phyloP scores from a whole-genome alignment of 2,329 filamentous ascomycete genomes.

The Exophiala spinifera region DNA sequence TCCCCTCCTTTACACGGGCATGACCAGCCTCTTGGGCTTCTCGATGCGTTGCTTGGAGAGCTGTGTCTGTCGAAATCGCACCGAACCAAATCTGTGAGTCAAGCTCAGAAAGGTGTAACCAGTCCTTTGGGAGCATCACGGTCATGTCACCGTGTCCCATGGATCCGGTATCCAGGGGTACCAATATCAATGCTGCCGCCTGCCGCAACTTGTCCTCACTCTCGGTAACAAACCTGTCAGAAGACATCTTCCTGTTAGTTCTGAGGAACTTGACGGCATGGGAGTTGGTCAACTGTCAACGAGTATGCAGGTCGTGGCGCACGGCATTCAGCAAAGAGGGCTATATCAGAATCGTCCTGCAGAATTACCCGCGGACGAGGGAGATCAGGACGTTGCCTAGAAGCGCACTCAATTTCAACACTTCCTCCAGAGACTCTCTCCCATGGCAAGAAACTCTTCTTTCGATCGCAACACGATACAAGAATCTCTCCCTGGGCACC shows the following conservation, averaged over 20 bases:
- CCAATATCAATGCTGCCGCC: too few species aligned
- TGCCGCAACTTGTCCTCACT: neutral
- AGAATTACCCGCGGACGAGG: conserved; percentile 51
- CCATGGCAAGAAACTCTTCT: conserved; percentile 14
- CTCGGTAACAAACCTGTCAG: conserved; percentile 44
- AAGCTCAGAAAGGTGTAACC: too few species aligned
- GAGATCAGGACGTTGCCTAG: conserved; percentile 45
- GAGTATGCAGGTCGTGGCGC: conserved; percentile 51
- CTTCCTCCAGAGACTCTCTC: neutral
- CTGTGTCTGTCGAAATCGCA: conserved; percentile 24
- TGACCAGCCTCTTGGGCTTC: conserved; percentile 22
- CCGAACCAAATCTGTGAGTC: too few species aligned
- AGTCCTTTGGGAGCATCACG: too few species aligned
- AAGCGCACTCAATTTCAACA: conserved; percentile 10
- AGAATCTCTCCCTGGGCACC: conserved; percentile 49
- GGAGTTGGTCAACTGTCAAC: conserved; percentile 53
- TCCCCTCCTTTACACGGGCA: conserved; percentile 2
- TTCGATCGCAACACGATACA: conserved; percentile 53
- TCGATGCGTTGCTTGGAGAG: conserved; percentile 36
- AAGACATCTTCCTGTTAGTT: conserved; percentile 58
- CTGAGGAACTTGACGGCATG: conserved; percentile 48
- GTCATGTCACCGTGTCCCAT: too few species aligned
- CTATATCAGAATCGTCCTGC: conserved; percentile 49
- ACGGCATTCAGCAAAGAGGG: conserved; percentile 50
- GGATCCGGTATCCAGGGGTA: too few species aligned